Base-by-base conservation (phyloP, 2,329 filamentous ascomycete species). In the Calonectria pseudoreteaudii region DNA sequence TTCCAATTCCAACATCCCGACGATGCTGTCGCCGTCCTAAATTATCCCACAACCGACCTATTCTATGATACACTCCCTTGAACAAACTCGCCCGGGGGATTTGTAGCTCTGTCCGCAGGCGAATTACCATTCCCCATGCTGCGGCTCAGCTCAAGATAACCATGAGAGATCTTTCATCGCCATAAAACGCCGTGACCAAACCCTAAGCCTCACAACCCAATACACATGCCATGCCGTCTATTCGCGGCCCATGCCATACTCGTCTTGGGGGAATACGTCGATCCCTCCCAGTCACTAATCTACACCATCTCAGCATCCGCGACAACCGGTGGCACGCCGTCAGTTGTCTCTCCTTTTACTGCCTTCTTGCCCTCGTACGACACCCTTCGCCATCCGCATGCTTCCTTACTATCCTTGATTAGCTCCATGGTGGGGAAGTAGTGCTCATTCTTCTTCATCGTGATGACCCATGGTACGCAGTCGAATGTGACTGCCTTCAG, bases 401-500 rank as follows among this genome's bases (percentile, higher is more conserved):
- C 84, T 75, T 91, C 90, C 9, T 85, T 85, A 18, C 85, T 82
- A 76, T 93, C 92, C 83, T 93, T 93, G 84, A 92, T 90, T 89
- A 91, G 93, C 80, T 94, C 92, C 84, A 91, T 90, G 0, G 91
- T 93, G 0, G 92, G 92, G 85, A 94, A 94, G 84, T 99, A 99
- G 85, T 99, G 97, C 83, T 99, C 96, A 80, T 98, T 98, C 91
- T 98, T 98, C 92, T 99, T 99, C 94, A 99, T 98, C 11, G 97
- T 99, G 49, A 97, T 95, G n/a, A 99, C 95, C 95, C 97, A 99
- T 4, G 96, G 96, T 13, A 99, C 95, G 81, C 97, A 98, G 84
- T 99, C 97, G 82, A 99, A 99, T 0, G 97, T 98, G 84, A 98
- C 95, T n/a, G 97, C 95, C 84, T 96, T 96, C 68, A 99, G 89